A percentile compares a stretch with the other conserved stretches of the same genome.
phyloP scores from a whole-genome alignment of 2,329 filamentous ascomycete genomes.

The Colletotrichum lupini region DNA sequence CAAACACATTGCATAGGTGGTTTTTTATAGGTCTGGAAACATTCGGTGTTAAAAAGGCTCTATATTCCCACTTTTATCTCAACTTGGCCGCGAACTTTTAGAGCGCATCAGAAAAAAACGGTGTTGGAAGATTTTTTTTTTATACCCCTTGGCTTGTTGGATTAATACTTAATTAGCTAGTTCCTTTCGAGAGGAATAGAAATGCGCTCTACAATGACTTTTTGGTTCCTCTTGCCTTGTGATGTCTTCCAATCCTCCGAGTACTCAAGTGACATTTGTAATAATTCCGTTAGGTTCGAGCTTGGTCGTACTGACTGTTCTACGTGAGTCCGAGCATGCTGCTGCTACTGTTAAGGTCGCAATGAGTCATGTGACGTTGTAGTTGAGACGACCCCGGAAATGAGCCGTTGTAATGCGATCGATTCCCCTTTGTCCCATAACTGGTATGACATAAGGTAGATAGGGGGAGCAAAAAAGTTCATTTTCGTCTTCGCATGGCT shows the following conservation, averaged over 20 bases:
- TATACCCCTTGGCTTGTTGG: conserved; percentile 34
- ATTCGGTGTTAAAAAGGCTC: not conserved
- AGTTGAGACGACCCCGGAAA: not conserved
- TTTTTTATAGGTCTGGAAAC: conserved; percentile 32
- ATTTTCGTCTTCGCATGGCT: not conserved
- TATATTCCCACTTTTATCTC: conserved; percentile 5
- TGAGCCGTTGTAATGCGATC: not conserved
- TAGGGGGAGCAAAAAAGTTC: not conserved
- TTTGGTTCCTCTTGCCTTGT: not conserved
- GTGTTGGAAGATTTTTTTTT: conserved; percentile 2
- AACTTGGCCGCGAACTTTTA: conserved; percentile 9
- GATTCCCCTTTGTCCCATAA: not conserved
- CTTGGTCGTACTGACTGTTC: not conserved
- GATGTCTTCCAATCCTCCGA: not conserved
- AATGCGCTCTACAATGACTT: conserved; percentile 11
- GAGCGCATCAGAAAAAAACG: conserved; percentile 19
- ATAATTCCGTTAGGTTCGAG: not conserved
- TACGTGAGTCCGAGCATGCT: no score
- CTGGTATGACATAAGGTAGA: no score
- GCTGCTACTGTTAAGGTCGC: not conserved
- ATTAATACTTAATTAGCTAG: conserved; percentile 32
- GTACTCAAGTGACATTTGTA: no score
- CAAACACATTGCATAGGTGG: conserved; percentile 42
- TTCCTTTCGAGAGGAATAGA: conserved; percentile 6
- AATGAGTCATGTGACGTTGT: not conserved